Conservation (phyloP, 2,329 filamentous ascomycete genomes). For the Epichloe scottii region DNA sequence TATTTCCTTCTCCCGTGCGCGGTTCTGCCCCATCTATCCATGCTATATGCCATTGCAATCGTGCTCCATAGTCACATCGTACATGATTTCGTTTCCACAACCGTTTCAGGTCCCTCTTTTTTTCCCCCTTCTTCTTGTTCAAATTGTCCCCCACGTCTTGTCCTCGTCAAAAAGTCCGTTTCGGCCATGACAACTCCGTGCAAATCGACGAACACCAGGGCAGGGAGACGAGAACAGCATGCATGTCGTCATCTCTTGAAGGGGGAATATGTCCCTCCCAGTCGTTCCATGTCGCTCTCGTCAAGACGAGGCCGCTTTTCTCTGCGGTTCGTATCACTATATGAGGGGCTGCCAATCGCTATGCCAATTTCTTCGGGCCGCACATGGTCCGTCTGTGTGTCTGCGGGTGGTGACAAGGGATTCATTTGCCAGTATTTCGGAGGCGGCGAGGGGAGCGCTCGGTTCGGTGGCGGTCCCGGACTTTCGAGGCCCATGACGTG, state of each 20-base stretch:
- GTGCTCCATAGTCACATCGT: not conserved
- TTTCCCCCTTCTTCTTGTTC: not conserved
- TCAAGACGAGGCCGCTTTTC: constrained; percentile 11
- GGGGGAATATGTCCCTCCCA: constrained; percentile 6
- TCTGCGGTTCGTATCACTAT: not conserved
- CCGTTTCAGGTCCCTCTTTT: not conserved
- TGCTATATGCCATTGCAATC: not conserved
- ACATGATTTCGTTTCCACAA: not conserved
- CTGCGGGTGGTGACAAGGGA: constrained; percentile 1
- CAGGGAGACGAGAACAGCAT: not conserved
- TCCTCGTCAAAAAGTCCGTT: not conserved
- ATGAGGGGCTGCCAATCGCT: constrained; percentile 2
- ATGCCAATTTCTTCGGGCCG: constrained; percentile 2
- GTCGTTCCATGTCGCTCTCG: constrained; percentile 9
- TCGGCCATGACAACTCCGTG: not conserved
- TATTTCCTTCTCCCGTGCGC: not conserved
- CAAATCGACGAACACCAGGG: not conserved
- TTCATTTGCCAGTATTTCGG: constrained; percentile 2
- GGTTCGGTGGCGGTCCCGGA: constrained; percentile 31
- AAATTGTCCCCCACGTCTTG: no score
- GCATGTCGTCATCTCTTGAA: not conserved
- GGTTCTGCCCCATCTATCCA: not conserved
- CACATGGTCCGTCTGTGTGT: not conserved
- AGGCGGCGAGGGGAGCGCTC: constrained; percentile 27
- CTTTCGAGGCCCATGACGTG: constrained; percentile 14